phyloP scores from a whole-genome alignment of 495 filamentous ascomycete species.

The Lepidopterella palustris region DNA sequence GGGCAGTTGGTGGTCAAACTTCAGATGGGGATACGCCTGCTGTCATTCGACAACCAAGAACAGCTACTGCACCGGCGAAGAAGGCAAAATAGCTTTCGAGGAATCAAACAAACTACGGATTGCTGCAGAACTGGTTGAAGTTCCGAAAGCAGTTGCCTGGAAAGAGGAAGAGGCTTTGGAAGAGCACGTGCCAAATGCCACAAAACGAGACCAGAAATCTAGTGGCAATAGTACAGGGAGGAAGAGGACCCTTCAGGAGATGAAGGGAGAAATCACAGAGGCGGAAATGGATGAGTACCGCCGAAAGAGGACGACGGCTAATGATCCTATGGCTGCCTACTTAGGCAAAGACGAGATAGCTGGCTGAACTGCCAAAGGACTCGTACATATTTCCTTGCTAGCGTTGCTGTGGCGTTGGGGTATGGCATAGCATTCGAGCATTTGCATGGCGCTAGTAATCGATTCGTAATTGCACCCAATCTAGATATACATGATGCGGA shows the following conservation, averaged over 20 bases:
- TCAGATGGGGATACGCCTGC: constrained; percentile 96
- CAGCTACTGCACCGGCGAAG: constrained; percentile 92
- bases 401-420: neutral
- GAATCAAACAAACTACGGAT: constrained; percentile 55
- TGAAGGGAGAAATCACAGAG: constrained; percentile 68
- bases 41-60: constrained; percentile 92
- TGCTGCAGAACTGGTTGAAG: constrained; percentile 37
- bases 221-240: constrained; percentile 41
- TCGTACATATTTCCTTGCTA: neutral
- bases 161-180: constrained; percentile 30
- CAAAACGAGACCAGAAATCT: constrained; percentile 34
- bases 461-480: no score
- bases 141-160: constrained; percentile 36
- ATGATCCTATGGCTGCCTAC: constrained; percentile 83
- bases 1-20: constrained; percentile 96
- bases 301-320: constrained; percentile 56
- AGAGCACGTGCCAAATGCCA: constrained; percentile 33
- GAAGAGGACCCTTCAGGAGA: constrained; percentile 68
- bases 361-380: constrained; percentile 9
- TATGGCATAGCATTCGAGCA: constrained; percentile 10
- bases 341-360: constrained; percentile 53
- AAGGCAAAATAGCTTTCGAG: constrained; percentile 67
- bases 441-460: constrained; percentile 18
- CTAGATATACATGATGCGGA: no score
- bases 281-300: constrained; percentile 80